Evolutionary conservation across 805 yeast genomes (phyloP), one percentile per base, ranked within the genome.

Genomic region (Myxozyma monticola): DNA sequence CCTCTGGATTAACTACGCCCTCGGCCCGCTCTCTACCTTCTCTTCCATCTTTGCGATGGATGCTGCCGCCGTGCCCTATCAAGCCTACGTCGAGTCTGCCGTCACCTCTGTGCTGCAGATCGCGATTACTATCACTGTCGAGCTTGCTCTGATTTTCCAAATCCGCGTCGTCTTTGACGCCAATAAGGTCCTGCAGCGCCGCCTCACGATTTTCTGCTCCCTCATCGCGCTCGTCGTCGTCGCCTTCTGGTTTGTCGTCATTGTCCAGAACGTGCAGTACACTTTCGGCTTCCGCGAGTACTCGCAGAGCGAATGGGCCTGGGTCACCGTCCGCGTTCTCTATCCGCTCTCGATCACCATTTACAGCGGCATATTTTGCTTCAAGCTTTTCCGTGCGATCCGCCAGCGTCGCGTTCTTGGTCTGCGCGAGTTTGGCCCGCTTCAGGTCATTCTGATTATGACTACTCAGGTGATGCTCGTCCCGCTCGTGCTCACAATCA

Each of bases 381-480:
- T 71, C n/a, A 93, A 91, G 65, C 73, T 93, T 43, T 64, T 74
- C 22, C 47, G 77, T 39, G 96, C 96, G 0, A 77, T 88, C 22
- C 75, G 81, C 49, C 76, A 88, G 4, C 78, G 99, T 66, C 75
- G 88, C 46, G 78, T 71, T 54, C 66, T 90, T 42, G 99, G 99
- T 0, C 71, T 88, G 51, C 80, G 76, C 62, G 96, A 88, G 64
- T 88, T 90, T 62, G 90, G 84, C 55, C 81, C 86, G 22, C 79
- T 86, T 65, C 96, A 88, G 65, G 80, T 89, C 30, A 68, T 93
- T 38, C 69, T 88, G 51, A 84, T 90, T 47, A 87, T 87, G 91
- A 72, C 88, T 0, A 69, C 80, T 12, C 98, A 93, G 67, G 82
- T 96, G 0, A 77, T 90, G 76, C 66, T 89, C 8, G 70, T 88